phyloP scores from a whole-genome alignment of 352 stramenopile species.

The Pythium myriotylum region DNA sequence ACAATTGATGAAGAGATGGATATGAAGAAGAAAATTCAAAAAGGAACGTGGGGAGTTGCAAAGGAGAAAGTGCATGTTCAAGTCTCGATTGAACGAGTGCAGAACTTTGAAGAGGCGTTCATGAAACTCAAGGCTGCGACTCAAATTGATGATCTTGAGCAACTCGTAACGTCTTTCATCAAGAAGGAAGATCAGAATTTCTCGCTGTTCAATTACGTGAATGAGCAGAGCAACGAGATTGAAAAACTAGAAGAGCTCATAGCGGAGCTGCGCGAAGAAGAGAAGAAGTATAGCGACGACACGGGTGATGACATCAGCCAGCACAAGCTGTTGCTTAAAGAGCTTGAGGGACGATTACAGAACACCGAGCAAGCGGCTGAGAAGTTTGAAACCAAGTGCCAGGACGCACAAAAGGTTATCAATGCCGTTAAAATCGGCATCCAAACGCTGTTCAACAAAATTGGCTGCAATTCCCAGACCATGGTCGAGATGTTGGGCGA shows the following conservation, averaged over 20 bases:
- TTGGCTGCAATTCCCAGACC: conserved; percentile 77
- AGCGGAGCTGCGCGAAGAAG: conserved; percentile 72
- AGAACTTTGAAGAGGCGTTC: conserved; percentile 97
- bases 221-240: conserved; percentile 94
- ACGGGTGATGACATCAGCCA: conserved; percentile 85
- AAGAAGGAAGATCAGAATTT: conserved; percentile 98
- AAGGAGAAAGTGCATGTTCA: conserved; percentile 90
- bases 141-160: conserved; percentile 91
- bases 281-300: conserved; percentile 85
- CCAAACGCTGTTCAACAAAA: conserved; percentile 74
- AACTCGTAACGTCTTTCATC: conserved; percentile 93
- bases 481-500: conserved; percentile 89
- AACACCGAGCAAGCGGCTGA: conserved; percentile 80
- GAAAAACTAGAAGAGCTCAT: conserved; percentile 91
- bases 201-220: conserved; percentile 95
- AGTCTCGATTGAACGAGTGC: conserved; percentile 87
- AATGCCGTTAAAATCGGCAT: conserved; percentile 89
- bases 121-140: conserved; percentile 93
- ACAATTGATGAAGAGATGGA: conserved; percentile 64
- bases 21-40: conserved; percentile 76
- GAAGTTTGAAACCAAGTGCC: conserved; percentile 91
- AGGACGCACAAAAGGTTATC: conserved; percentile 88
- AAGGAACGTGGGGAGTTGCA: conserved; percentile 76
- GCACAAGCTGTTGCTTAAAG: conserved; percentile 88
- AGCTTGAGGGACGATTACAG: conserved; percentile 86